Percentiles rank a stretch among this genome's conserved stretches.
phyloP scores from a whole-genome alignment of 78 protist genomes.

The Dictyostelium firmibasis region DNA sequence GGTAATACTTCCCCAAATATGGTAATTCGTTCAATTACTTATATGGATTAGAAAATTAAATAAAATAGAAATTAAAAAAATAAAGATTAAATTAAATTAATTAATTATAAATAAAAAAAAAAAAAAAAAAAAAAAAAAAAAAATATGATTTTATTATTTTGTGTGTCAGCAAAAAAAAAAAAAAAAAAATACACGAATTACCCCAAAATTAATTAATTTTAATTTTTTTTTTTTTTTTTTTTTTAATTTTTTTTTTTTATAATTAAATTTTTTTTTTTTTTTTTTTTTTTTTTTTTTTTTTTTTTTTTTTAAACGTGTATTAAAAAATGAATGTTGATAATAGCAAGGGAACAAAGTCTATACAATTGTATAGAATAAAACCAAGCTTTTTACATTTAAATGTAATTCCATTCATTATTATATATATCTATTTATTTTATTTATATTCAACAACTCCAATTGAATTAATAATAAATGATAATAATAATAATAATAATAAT shows the following conservation, averaged over 20 bases:
- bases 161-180: no score
- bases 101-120: not conserved
- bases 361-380: constrained; percentile 14
- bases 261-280: not conserved
- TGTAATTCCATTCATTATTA: constrained; percentile 38
- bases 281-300: not conserved
- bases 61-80: not conserved
- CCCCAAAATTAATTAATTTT: not conserved
- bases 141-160: not conserved
- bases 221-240: not conserved
- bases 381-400: constrained; percentile 25
- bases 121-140: not conserved
- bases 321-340: constrained; percentile 8
- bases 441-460: constrained; percentile 9
- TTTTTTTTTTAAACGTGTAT: not conserved
- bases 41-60: not conserved
- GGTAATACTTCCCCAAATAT: constrained; percentile 34
- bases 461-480: not conserved
- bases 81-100: not conserved
- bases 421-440: constrained; percentile 30
- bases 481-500: not conserved
- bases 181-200: no score
- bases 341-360: not conserved
- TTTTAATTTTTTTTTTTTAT: not conserved
- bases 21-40: not conserved